Evolutionary conservation across 371 early-diverging fungal genomes (phyloP).

Genomic region (Ordospora colligata): DNA sequence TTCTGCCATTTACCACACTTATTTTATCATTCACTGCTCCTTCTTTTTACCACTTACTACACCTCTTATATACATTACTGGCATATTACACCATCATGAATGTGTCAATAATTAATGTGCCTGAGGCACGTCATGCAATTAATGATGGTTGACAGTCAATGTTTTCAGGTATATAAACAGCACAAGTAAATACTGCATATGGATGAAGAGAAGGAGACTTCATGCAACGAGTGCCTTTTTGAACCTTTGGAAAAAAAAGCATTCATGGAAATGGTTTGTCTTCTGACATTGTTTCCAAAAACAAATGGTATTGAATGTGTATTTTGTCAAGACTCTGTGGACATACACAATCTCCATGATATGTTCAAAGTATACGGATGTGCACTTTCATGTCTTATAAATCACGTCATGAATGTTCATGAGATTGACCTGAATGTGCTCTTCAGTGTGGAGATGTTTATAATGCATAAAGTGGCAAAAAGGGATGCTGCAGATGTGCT

Average conservation of each 20-base stretch:
- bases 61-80: too few relatives aligned
- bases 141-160: too few relatives aligned
- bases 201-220: not conserved
- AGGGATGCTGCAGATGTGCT: not conserved
- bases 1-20: too few relatives aligned
- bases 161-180: too few relatives aligned
- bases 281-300: not conserved
- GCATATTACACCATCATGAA: too few relatives aligned
- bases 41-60: too few relatives aligned
- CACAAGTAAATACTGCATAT: not conserved
- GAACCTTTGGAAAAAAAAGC: not conserved
- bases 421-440: not conserved
- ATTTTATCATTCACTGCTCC: too few relatives aligned
- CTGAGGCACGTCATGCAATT: too few relatives aligned
- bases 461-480: not conserved
- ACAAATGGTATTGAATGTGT: conserved; percentile 7
- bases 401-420: not conserved
- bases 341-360: conserved; percentile 23
- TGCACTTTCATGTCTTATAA: conserved; percentile 1
- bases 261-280: not conserved
- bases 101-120: too few relatives aligned
- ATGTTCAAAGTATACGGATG: conserved; percentile 14
- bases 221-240: not conserved
- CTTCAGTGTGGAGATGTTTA: conserved; percentile 15
- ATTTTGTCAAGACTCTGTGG: not conserved